These are phyloP conservation scores for Xylaria nigripes DNA, from an alignment of 495 filamentous ascomycete species.

Conservation along the genomic window DNA sequence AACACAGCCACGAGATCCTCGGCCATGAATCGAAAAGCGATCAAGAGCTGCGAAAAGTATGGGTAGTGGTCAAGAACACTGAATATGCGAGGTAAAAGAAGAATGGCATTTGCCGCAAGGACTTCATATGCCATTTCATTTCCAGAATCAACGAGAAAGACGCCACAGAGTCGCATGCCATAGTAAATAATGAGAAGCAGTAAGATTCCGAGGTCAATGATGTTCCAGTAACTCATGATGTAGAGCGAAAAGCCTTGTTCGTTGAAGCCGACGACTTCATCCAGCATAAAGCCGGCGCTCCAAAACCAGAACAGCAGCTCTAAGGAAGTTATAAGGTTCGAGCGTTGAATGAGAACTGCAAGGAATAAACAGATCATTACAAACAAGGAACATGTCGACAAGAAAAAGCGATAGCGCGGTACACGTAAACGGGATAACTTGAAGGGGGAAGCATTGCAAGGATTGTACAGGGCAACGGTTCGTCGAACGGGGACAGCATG, in stretches of 20 bases:
- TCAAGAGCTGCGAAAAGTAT: slow-evolving; percentile 89
- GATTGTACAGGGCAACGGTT: slow-evolving; percentile 82
- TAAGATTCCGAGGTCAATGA: slow-evolving; percentile 83
- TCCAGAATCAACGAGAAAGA: slow-evolving; percentile 64
- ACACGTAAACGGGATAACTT: slow-evolving; percentile 85
- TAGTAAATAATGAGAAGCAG: slow-evolving; percentile 84
- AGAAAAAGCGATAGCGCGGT: slow-evolving; percentile 78
- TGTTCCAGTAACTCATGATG: slow-evolving; percentile 94
- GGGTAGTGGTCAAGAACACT: slow-evolving; percentile 87
- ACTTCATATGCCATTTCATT: slow-evolving; percentile 84
- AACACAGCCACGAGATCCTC: slow-evolving; percentile 78
- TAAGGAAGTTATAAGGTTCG: slow-evolving; percentile 64
- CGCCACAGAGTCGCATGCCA: slow-evolving; percentile 75
- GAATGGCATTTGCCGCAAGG: slow-evolving; percentile 76
- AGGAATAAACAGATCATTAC: slow-evolving; percentile 76
- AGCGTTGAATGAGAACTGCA: slow-evolving; percentile 61
- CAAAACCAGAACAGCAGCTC: slow-evolving; percentile 93
- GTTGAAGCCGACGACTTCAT: slow-evolving; percentile 85
- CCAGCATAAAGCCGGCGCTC: slow-evolving; percentile 95
- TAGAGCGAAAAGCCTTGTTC: slow-evolving; percentile 92
- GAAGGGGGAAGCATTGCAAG: slow-evolving; percentile 77
- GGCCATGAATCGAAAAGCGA: slow-evolving; percentile 88
- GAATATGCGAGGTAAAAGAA: slow-evolving; percentile 84
- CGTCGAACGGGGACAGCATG: slow-evolving; percentile 47
- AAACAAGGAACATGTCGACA: slow-evolving; percentile 77